Conservation (phyloP, 495 filamentous ascomycete genomes). For the Antarctomyces pellizariae region DNA sequence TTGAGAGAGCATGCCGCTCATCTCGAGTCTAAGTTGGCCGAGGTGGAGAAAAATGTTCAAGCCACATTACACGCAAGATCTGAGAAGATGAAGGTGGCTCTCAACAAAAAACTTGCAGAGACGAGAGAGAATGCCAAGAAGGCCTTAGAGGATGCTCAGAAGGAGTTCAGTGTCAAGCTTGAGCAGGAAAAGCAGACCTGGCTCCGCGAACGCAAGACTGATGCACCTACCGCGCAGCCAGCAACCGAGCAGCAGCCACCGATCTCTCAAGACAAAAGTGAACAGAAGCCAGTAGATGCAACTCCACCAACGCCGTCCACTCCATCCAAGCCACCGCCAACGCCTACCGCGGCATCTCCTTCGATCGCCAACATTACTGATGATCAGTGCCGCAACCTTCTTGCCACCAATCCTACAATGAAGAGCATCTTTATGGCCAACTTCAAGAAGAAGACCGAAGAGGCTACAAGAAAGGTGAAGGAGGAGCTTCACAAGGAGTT, state of each 20-base stretch:
- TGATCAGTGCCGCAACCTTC: constrained; percentile 36
- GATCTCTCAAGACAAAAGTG: constrained; percentile 1
- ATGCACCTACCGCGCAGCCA: constrained; percentile 12
- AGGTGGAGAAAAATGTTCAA: constrained; percentile 26
- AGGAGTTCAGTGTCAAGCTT: constrained; percentile 40
- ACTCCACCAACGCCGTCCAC: constrained; percentile 5
- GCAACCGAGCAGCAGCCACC: constrained; percentile 7
- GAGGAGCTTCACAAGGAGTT: constrained; percentile 18
- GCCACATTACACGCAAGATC: constrained; percentile 36
- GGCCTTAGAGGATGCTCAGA: constrained; percentile 19
- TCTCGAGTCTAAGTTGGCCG: constrained; percentile 18
- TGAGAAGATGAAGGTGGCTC: constrained; percentile 45
- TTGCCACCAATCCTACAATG: constrained; percentile 38
- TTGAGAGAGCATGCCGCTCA: constrained; percentile 9
- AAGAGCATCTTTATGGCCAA: constrained; percentile 43
- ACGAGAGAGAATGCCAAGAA: constrained; percentile 25
- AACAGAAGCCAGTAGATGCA: constrained; percentile 1
- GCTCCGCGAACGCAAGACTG: constrained; percentile 22
- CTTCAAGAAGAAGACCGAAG: constrained; percentile 31
- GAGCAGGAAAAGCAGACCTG: constrained; percentile 34
- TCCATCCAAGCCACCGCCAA: constrained; percentile 13
- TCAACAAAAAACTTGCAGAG: constrained; percentile 47
- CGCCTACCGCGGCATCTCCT: constrained; percentile 14
- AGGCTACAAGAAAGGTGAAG: constrained; percentile 30
- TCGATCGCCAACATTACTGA: constrained; percentile 26